Evolutionary conservation across 1,284 basidiomycete species (phyloP).

Genomic region (Papiliotrema terrestris): DNA sequence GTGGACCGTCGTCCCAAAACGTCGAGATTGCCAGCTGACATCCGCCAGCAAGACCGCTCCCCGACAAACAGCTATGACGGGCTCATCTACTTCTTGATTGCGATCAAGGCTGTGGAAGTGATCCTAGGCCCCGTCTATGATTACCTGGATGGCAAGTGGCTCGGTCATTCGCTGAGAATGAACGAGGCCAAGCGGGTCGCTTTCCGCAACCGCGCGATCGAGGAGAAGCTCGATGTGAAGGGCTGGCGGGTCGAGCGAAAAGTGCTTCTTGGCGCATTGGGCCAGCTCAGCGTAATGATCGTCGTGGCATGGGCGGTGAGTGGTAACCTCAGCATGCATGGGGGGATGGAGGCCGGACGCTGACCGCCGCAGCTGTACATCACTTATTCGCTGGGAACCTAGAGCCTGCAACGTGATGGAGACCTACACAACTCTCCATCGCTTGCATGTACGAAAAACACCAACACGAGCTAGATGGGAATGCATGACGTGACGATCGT

Average conservation of each 20-base stretch:
- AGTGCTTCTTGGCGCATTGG: conserved; percentile 11
- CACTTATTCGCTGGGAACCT: conserved; percentile 3
- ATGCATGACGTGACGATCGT: too few species aligned
- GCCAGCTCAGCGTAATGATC: conserved; percentile 19
- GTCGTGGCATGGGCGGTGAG: conserved; percentile 32
- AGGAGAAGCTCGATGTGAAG: conserved; percentile 14
- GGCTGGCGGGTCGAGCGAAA: conserved; percentile 22
- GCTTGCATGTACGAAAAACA: too few species aligned
- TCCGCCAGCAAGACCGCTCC: conserved; percentile 48
- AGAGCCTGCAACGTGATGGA: too few species aligned
- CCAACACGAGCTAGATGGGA: too few species aligned
- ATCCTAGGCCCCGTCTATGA: conserved; percentile 46
- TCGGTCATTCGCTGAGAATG: conserved; percentile 41
- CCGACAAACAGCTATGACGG: conserved; percentile 40
- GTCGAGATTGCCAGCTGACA: too few species aligned
- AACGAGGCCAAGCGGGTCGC: conserved; percentile 37
- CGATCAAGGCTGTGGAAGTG: conserved; percentile 47
- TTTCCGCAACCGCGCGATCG: conserved; percentile 19
- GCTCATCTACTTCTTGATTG: conserved; percentile 50
- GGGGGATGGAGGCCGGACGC: neutral
- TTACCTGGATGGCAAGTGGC: conserved; percentile 36
- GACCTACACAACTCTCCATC: too few species aligned
- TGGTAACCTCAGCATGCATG: neutral
- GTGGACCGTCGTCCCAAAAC: conserved; percentile 1
- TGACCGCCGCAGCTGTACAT: conserved; percentile 7